These are phyloP conservation scores for Mycena rebaudengoi DNA, from an alignment of 768 basidiomycete genomes.

Conservation along the genomic window DNA sequence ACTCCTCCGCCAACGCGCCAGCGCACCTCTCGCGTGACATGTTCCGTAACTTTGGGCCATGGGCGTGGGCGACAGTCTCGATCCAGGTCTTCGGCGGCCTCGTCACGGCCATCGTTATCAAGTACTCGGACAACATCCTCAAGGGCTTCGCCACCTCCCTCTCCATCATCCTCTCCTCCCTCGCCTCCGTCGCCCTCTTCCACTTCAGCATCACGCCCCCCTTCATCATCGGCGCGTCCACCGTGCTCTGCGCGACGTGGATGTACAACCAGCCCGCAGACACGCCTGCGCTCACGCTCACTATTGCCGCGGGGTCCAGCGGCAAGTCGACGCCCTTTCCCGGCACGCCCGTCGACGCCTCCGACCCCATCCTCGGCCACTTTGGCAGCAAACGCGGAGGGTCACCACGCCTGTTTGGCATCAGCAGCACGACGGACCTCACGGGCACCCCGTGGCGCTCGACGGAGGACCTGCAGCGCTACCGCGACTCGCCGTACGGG, in stretches of 20 bases:
- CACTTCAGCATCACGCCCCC: constrained; percentile 87
- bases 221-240: constrained; percentile 86
- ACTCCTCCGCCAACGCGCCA: constrained; percentile 44
- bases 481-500: constrained; percentile 50
- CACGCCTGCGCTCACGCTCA: constrained; percentile 39
- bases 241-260: constrained; percentile 90
- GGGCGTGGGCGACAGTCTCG: constrained; percentile 95
- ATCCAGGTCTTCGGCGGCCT: constrained; percentile 94
- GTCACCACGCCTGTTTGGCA: constrained; percentile 52
- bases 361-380: constrained; percentile 69
- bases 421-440: constrained; percentile 59
- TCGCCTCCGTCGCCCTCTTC: constrained; percentile 92
- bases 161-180: constrained; percentile 94
- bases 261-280: constrained; percentile 87
- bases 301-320: constrained; percentile 16
- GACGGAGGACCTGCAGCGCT: constrained; percentile 46
- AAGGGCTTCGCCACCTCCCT: constrained; percentile 98
- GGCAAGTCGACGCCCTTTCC: constrained; percentile 40
- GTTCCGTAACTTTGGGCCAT: constrained; percentile 88
- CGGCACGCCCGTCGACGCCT: constrained; percentile 50
- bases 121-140: constrained; percentile 93
- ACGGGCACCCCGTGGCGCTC: constrained; percentile 14
- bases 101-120: constrained; percentile 95
- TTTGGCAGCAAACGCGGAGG: constrained; percentile 49
- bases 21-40: constrained; percentile 57